Evolutionary conservation across 257 asterid species (phyloP).

Genomic region (Nicotiana obtusifolia): DNA sequence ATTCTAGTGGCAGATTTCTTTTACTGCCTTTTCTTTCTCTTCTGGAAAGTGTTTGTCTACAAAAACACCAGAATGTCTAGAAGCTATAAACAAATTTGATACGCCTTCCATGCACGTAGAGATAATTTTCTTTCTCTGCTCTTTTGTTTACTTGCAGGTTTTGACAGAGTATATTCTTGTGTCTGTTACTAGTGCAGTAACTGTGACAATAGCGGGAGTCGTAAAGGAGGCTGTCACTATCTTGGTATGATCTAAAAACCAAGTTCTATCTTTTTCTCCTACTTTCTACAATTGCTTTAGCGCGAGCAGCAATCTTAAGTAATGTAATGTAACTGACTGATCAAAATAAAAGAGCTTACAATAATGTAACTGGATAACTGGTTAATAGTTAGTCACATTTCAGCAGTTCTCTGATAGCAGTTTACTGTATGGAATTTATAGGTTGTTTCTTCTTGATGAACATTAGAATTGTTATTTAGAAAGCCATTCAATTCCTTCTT

Average conservation of each 20-base stretch:
- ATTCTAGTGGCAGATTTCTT: neutral
- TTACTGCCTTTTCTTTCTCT: neutral
- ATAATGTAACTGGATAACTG: neutral
- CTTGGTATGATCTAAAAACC: conserved; percentile 42
- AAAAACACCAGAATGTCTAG: neutral
- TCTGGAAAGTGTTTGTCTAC: neutral
- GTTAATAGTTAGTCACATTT: neutral
- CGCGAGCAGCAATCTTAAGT: too few species aligned
- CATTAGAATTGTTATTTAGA: neutral
- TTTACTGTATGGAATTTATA: neutral
- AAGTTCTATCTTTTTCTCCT: neutral
- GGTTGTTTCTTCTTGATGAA: neutral
- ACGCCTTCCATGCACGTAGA: neutral
- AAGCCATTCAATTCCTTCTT: neutral
- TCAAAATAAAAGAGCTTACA: neutral
- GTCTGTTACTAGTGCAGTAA: conserved; percentile 95
- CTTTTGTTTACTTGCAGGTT: conserved; percentile 53
- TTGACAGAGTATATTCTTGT: conserved; percentile 87
- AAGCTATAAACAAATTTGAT: neutral
- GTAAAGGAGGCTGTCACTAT: conserved; percentile 99
- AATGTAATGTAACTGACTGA: neutral
- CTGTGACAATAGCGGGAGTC: conserved; percentile 97
- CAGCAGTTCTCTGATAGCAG: neutral
- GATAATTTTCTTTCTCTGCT: neutral
- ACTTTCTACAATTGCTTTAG: too few species aligned